phyloP scores from a whole-genome alignment of 2,329 filamentous ascomycete genomes.

The Trichocomaceae sp. region DNA sequence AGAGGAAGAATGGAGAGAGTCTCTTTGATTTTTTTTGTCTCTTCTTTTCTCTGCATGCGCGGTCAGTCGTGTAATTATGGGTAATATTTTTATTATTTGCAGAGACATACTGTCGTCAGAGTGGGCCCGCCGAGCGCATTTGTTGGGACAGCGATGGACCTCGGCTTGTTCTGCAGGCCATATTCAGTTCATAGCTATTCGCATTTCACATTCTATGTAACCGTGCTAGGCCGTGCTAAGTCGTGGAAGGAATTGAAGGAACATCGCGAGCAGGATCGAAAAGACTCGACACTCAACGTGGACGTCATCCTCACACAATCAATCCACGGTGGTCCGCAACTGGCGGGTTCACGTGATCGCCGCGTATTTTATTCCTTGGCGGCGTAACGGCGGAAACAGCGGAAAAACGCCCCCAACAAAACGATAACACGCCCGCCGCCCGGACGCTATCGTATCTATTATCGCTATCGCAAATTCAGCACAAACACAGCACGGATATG shows the following conservation, averaged over 20 bases:
- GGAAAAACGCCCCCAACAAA: too few relatives aligned
- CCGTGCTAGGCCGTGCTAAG: too few relatives aligned
- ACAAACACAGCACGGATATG: too few relatives aligned
- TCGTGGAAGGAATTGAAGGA: too few relatives aligned
- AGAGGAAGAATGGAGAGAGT: too few relatives aligned
- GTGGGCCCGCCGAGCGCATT: constrained; percentile 7
- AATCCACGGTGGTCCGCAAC: neutral
- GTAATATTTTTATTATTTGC: neutral
- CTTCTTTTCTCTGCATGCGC: neutral
- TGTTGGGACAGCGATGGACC: constrained; percentile 12
- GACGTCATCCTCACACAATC: neutral
- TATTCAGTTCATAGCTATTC: neutral
- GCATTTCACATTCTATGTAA: neutral
- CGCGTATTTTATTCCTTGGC: too few relatives aligned
- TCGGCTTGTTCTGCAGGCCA: neutral
- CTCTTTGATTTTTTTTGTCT: neutral
- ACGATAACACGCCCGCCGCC: neutral
- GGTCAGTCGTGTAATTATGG: neutral
- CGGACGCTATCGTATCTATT: neutral
- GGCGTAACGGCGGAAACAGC: too few relatives aligned
- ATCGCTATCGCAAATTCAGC: too few relatives aligned
- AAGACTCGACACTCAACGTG: too few relatives aligned
- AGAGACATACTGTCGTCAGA: neutral
- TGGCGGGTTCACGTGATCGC: too few relatives aligned
- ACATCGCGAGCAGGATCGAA: too few relatives aligned